Base-by-base conservation (phyloP, 371 early-diverging fungal genomes). In the Saksenaea oblongispora region DNA sequence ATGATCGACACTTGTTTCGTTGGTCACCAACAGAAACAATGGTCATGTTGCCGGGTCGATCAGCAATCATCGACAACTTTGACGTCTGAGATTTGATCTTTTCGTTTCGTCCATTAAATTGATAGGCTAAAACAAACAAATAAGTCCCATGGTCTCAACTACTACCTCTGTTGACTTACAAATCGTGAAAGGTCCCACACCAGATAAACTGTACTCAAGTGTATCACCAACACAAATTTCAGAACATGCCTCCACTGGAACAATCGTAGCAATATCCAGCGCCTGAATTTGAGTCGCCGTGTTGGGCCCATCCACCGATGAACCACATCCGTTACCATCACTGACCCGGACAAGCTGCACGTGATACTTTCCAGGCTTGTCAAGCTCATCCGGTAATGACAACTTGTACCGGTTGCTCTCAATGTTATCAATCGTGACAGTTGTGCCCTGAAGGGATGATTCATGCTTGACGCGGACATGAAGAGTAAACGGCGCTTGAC, bases 221-320 rank as follows among this genome's bases (percentile, higher is more conserved):
- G 65, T 70, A 66, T 79, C 83, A n/a, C 84, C 84, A 35, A 84
- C 84, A 64, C 84, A 84, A 26, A 78, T 69, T 54, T 79, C 72
- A 15, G 59, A 53, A 15, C 74, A 77, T 0, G 63, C 17, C 18
- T 78, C 76, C 22, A 64, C 26, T 2, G 80, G 73, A 15, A 66
- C 62, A 47, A 84, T 84, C 10, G 73, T 70, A 8, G 83, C 75
- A 62, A 80, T 75, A 54, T 82, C 84, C 26, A 78, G 61, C 14
- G 81, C 78, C 24, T 78, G 66, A 31, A 84, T 59, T 1, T 8
- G 54, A 1, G 74, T 15, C 14, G 39, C 37, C 0, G 74, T 44
- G 11, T 70, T 65, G 18, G 64, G 59, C 9, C 68, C 72, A 41
- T 61, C 44, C 0, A 66, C 68, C 5, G 26, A 13, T 13, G 70